Conservation (phyloP, 768 basidiomycete genomes). For the Mycena galericulata region DNA sequence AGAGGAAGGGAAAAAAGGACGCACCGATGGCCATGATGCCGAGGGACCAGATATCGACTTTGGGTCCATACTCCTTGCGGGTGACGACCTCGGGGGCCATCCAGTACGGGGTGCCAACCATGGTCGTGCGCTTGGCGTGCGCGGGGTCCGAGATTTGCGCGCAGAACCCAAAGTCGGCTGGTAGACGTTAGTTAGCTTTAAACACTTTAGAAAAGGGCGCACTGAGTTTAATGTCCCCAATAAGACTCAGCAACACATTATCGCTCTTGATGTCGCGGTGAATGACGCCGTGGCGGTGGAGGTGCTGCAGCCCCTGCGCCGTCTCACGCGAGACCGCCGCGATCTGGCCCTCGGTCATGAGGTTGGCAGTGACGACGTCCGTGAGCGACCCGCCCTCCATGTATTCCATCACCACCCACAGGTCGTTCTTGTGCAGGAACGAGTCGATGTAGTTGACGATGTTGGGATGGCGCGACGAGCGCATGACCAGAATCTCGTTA, state of each 20-base stretch:
- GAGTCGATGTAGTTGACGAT: constrained; percentile 99
- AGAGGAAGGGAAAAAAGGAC: constrained; percentile 33
- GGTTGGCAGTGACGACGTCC: constrained; percentile 93
- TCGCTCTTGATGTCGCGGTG: constrained; percentile 99
- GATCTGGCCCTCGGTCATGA: constrained; percentile 99
- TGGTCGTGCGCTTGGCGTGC: constrained; percentile 93
- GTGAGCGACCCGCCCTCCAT: constrained; percentile 98
- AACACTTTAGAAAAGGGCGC: constrained; percentile 43
- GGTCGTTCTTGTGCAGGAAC: constrained; percentile 96
- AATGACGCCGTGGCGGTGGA: constrained; percentile 97
- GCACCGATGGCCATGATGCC: constrained; percentile 97
- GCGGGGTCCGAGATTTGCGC: constrained; percentile 94
- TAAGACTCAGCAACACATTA: constrained; percentile 92
- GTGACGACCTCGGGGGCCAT: constrained; percentile 99
- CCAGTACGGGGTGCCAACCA: constrained; percentile 99
- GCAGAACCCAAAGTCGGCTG: constrained; percentile 99
- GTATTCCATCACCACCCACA: constrained; percentile 99
- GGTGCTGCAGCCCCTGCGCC: constrained; percentile 91
- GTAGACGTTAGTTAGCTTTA: constrained; percentile 7
- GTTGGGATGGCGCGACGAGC: constrained; percentile 95
- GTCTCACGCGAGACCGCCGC: constrained; percentile 96
- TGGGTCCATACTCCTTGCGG: constrained; percentile 96
- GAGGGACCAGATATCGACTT: constrained; percentile 98
- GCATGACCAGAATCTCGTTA: constrained; percentile 99
- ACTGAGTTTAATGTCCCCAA: constrained; percentile 99